Conservation (phyloP, 768 basidiomycete species). For the Auricularia auricula-judae region DNA sequence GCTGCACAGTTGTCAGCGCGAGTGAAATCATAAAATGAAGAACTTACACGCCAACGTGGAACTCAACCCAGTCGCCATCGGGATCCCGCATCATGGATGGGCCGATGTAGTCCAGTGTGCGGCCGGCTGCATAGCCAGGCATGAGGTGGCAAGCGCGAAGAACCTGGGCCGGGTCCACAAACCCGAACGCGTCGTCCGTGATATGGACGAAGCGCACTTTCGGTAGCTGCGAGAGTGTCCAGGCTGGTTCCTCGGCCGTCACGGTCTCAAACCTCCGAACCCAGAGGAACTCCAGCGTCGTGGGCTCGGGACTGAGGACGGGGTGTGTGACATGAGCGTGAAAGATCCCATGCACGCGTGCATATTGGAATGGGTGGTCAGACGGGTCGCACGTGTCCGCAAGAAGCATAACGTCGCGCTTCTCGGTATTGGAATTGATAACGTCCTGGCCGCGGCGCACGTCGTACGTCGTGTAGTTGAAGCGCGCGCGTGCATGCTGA, state of each 20-base stretch:
- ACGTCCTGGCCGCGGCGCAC: slow-evolving; percentile 23
- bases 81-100: background rate
- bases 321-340: slow-evolving; percentile 17
- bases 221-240: background rate
- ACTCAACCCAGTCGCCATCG: background rate
- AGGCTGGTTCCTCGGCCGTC: background rate
- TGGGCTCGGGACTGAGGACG: background rate
- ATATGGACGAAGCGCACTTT: background rate
- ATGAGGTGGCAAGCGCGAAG: background rate
- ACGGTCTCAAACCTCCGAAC: slow-evolving; percentile 25
- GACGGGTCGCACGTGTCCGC: slow-evolving; percentile 6
- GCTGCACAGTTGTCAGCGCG: slow-evolving; percentile 10
- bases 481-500: background rate
- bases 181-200: background rate
- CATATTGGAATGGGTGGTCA: slow-evolving; percentile 27
- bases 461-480: slow-evolving; percentile 10
- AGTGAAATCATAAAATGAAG: background rate
- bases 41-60: background rate
- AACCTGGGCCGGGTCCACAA: background rate
- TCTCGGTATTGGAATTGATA: slow-evolving; percentile 24
- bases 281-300: slow-evolving; percentile 30
- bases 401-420: slow-evolving; percentile 26
- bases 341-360: slow-evolving; percentile 20
- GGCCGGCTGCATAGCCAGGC: background rate
- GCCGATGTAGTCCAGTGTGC: background rate